These are phyloP conservation scores for Curvularia hawaiiensis DNA, from an alignment of 2,329 filamentous ascomycete species.

Conservation along the genomic window DNA sequence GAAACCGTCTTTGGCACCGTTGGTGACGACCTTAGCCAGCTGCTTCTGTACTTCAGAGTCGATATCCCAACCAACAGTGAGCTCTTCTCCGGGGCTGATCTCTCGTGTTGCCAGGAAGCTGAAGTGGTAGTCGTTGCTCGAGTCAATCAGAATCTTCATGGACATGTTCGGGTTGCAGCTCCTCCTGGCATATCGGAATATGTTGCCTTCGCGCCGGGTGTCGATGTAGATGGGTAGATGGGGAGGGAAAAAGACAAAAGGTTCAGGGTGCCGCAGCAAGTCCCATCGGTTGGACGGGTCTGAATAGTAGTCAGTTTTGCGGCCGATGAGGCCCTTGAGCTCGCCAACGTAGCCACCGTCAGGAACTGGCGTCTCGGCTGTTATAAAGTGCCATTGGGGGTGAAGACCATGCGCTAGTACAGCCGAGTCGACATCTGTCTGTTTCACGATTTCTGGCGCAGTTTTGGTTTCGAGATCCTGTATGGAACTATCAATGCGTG, in stretches of 20 bases:
- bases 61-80: constrained; percentile 67
- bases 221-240: constrained; percentile 91
- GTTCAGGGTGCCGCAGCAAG: constrained; percentile 55
- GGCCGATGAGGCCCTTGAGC: constrained; percentile 65
- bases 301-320: constrained; percentile 54
- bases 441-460: constrained; percentile 57
- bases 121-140: constrained; percentile 75
- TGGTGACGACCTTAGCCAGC: constrained; percentile 65
- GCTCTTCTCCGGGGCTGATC: constrained; percentile 74
- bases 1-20: constrained; percentile 65
- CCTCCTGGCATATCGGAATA: constrained; percentile 85
- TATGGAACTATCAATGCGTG: constrained; percentile 60
- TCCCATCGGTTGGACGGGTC: constrained; percentile 55
- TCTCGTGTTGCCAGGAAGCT: constrained; percentile 85
- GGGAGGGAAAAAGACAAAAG: constrained; percentile 72
- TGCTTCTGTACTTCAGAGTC: constrained; percentile 56
- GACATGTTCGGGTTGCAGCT: constrained; percentile 92
- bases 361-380: constrained; percentile 57
- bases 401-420: constrained; percentile 60
- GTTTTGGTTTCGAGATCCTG: constrained; percentile 57
- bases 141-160: constrained; percentile 83
- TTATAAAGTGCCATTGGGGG: constrained; percentile 74
- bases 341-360: constrained; percentile 67
- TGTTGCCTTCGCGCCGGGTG: constrained; percentile 83
- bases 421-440: constrained; percentile 58